These are phyloP conservation scores for Bacterosira constricta DNA, from an alignment of 108 stramenopile genomes.

Conservation along the genomic window DNA sequence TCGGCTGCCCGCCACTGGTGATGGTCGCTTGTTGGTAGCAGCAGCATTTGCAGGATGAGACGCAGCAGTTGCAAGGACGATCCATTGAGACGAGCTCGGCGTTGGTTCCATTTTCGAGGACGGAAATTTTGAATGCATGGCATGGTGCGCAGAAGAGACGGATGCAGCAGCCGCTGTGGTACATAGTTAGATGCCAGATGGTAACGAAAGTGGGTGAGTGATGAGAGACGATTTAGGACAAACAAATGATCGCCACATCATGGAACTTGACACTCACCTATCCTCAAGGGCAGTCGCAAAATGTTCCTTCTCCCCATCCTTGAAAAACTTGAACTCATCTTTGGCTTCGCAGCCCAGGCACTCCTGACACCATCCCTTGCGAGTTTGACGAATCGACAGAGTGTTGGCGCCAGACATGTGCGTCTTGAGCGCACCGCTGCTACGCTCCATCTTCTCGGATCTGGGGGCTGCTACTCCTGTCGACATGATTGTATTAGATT, in stretches of 20 bases:
- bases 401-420: constrained; percentile 30
- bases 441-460: constrained; percentile 58
- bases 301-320: constrained; percentile 36
- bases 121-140: constrained; percentile 55
- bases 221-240: no score
- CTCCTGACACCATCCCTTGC: constrained; percentile 63
- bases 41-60: constrained; percentile 67
- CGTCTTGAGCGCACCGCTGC: constrained; percentile 50
- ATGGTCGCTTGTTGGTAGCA: constrained; percentile 61
- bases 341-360: constrained; percentile 64
- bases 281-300: constrained; percentile 71
- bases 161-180: constrained; percentile 58
- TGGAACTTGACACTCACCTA: no score
- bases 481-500: constrained; percentile 40
- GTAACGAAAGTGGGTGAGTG: no score
- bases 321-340: constrained; percentile 56
- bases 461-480: not conserved
- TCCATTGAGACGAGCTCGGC: constrained; percentile 56
- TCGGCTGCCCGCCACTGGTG: constrained; percentile 48
- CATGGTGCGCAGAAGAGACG: constrained; percentile 61
- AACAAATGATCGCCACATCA: no score
- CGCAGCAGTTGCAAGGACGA: constrained; percentile 53
- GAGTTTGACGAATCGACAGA: constrained; percentile 62
- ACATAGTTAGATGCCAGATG: no score
- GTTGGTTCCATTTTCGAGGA: constrained; percentile 47